Evolutionary conservation across 768 basidiomycete species (phyloP), one percentile per base, ranked within the genome.

Genomic region (Pleurotus tuoliensis): DNA sequence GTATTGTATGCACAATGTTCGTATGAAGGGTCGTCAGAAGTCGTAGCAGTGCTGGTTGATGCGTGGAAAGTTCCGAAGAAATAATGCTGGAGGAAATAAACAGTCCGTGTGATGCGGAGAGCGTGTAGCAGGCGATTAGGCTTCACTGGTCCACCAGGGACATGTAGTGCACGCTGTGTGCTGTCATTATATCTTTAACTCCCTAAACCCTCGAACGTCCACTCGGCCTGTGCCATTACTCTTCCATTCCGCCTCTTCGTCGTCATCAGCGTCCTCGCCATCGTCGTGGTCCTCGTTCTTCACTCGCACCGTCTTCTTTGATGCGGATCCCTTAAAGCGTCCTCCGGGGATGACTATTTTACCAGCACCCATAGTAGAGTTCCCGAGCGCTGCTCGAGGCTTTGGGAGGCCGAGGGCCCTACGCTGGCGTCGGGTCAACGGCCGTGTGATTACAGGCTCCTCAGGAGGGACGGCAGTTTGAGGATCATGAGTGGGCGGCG

Each of bases 201-300:
- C 89, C 62, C 87, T 73, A 69, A 90, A 90, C 53, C 88, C 88
- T 53, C 88, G 76, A 53, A 90, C 87, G 67, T 90, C 88, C 57
- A 90, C 68, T 63, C 88, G 73, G 50, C 88, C 88, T 30, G 82
- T 80, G 59, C 88, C 88, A 69, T 87, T 90, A 67, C 71, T 76
- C 64, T 70, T 73, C 88, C 88, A 90, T 62, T 76, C 75, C 53
- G 63, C 67, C 25, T 61, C 69, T 5, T 39, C 66, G 27, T 57
- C 57, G 53, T 62, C 56, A 13, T 43, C 82, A 12, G 65, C 73
- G 20, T 66, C 75, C 12, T 70, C 65, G 20, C 61, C 71, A 18
- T 65, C 62, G 41, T 62, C 63, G 2, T 64, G 64, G 47, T 71
- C 69, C 25, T 52, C 60, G 40, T 67, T 62, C 45, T 63, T 56